These are phyloP conservation scores for Teratosphaeriaceae sp. DNA, from an alignment of 2,329 filamentous ascomycete species.

Conservation along the genomic window DNA sequence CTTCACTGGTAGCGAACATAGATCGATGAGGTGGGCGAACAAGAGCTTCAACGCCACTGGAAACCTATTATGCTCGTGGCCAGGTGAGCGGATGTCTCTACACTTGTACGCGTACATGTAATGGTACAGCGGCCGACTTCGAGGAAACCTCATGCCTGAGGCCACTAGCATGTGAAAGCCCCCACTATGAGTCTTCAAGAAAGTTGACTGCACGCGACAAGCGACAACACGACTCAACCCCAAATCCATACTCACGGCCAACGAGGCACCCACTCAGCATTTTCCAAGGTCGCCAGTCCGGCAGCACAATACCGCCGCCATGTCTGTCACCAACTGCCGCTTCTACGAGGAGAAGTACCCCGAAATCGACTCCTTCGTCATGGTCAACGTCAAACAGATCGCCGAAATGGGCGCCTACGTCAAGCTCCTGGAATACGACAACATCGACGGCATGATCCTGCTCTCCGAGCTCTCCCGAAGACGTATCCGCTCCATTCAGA, in stretches of 20 bases:
- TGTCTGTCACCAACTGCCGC: slow-evolving; percentile 94
- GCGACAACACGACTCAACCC: background rate
- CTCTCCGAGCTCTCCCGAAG: slow-evolving; percentile 94
- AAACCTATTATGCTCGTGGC: too few relatives aligned
- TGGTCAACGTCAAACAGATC: slow-evolving; percentile 99
- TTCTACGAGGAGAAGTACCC: slow-evolving; percentile 98
- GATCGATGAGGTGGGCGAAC: too few relatives aligned
- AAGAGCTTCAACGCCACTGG: too few relatives aligned
- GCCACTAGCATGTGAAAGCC: too few relatives aligned
- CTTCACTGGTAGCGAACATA: too few relatives aligned
- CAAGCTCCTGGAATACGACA: slow-evolving; percentile 98
- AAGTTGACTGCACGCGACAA: slow-evolving; percentile 1
- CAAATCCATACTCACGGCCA: background rate
- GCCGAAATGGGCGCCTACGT: slow-evolving; percentile 99
- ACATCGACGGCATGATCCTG: slow-evolving; percentile 99
- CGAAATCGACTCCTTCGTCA: slow-evolving; percentile 99
- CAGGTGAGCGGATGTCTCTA: too few relatives aligned
- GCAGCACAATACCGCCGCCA: slow-evolving; percentile 44
- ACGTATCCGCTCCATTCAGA: slow-evolving; percentile 98
- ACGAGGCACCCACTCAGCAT: background rate
- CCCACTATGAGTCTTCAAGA: background rate
- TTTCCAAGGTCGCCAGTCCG: background rate
- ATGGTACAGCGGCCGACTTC: too few relatives aligned
- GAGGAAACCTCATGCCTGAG: too few relatives aligned
- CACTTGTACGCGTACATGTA: too few relatives aligned